Percentiles rank a stretch among this genome's conserved stretches.
phyloP scores from a whole-genome alignment of 2,329 filamentous ascomycete species.

The Lecanicillium sp. region DNA sequence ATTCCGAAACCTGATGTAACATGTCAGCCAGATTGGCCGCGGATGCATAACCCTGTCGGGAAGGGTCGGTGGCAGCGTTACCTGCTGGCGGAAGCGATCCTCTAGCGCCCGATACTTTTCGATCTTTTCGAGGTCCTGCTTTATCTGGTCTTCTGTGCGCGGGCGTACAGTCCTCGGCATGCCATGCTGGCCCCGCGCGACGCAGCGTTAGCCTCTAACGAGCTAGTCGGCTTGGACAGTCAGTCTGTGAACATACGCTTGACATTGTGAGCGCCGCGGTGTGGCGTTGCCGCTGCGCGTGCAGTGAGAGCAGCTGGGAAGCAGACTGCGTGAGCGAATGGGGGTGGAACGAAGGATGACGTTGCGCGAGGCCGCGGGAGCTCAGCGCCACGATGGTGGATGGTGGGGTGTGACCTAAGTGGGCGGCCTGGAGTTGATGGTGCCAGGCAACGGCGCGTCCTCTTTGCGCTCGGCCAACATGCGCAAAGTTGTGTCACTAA shows the following conservation, averaged over 20 bases:
- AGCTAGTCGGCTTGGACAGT: neutral
- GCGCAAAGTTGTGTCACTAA: too few species aligned
- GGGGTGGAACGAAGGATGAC: too few species aligned
- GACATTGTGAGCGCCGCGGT: constrained; percentile 1
- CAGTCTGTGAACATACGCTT: neutral
- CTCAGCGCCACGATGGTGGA: too few species aligned
- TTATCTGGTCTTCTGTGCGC: constrained; percentile 61
- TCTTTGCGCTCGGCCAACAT: too few species aligned
- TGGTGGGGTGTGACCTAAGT: too few species aligned
- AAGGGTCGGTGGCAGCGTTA: constrained; percentile 20
- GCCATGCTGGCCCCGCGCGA: constrained; percentile 69
- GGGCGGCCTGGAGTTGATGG: too few species aligned
- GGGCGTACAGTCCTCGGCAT: constrained; percentile 59
- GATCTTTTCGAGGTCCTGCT: constrained; percentile 69
- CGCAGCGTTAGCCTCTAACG: neutral
- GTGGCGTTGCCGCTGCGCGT: neutral
- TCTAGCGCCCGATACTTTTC: constrained; percentile 67
- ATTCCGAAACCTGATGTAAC: constrained; percentile 25
- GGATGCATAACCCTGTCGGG: too few species aligned
- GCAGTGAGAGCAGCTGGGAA: too few species aligned
- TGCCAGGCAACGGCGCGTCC: too few species aligned
- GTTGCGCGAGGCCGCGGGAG: too few species aligned
- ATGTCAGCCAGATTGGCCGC: neutral
- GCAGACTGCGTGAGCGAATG: too few species aligned
- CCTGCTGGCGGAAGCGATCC: constrained; percentile 57